phyloP scores from a whole-genome alignment of 1,284 basidiomycete genomes.

The Ustilago loliicola region DNA sequence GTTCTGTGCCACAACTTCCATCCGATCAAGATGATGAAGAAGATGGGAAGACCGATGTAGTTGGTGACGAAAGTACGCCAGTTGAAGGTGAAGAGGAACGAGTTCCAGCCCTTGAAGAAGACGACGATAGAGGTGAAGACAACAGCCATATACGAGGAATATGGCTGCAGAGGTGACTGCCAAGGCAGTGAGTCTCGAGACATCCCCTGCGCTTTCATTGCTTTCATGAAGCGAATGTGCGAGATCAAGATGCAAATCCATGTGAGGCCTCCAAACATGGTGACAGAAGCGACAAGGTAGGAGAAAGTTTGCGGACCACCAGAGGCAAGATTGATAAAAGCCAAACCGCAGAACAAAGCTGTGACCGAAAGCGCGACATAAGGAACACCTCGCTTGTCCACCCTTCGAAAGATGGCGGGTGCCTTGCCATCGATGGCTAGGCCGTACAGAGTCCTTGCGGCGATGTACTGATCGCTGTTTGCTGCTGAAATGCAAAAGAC shows the following conservation, averaged over 20 bases:
- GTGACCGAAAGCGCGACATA: slow-evolving; percentile 74
- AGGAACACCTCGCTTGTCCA: slow-evolving; percentile 73
- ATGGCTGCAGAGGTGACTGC: slow-evolving; percentile 54
- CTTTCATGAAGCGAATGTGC: slow-evolving; percentile 83
- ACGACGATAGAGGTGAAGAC: slow-evolving; percentile 76
- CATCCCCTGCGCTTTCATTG: slow-evolving; percentile 81
- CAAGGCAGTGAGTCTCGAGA: slow-evolving; percentile 78
- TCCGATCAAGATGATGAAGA: slow-evolving; percentile 56
- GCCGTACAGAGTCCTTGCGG: slow-evolving; percentile 74
- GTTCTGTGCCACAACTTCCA: slow-evolving; percentile 61
- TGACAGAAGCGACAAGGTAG: slow-evolving; percentile 44
- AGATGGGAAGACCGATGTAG: slow-evolving; percentile 63
- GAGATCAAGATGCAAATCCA: slow-evolving; percentile 78
- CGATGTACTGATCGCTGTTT: slow-evolving; percentile 74
- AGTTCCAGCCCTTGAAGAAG: slow-evolving; percentile 74
- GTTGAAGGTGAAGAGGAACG: slow-evolving; percentile 82
- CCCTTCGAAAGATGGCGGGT: slow-evolving; percentile 73
- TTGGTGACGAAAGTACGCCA: slow-evolving; percentile 76
- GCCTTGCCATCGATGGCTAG: slow-evolving; percentile 75
- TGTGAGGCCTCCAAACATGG: slow-evolving; percentile 74
- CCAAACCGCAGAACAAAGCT: slow-evolving; percentile 75
- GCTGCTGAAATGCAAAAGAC: slow-evolving; percentile 71
- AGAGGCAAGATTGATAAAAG: slow-evolving; percentile 76
- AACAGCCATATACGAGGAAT: slow-evolving; percentile 75
- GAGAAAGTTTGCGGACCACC: slow-evolving; percentile 73